phyloP scores from a whole-genome alignment of 345 rosid species.

The Populus euphratica region DNA sequence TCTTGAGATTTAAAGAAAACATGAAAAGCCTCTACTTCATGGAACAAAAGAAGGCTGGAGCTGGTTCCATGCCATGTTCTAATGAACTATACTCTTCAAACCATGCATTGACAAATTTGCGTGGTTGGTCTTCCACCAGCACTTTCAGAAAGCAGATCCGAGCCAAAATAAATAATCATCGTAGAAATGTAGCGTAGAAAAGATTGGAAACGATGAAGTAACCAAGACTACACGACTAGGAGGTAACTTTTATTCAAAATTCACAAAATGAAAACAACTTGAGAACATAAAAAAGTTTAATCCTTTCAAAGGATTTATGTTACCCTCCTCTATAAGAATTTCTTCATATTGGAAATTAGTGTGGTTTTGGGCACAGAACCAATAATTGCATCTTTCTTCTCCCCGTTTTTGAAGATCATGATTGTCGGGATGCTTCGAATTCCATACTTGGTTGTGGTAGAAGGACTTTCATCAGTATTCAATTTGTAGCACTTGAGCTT shows the following conservation, averaged over 20 bases:
- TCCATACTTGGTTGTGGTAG: constrained; percentile 51
- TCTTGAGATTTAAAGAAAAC: not conserved
- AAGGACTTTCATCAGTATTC: constrained; percentile 67
- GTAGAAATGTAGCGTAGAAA: not conserved
- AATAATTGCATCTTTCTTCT: constrained; percentile 67
- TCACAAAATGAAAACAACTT: not conserved
- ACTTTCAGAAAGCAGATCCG: too few species aligned
- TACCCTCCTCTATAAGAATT: constrained; percentile 40
- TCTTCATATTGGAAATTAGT: constrained; percentile 55
- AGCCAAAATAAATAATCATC: too few species aligned
- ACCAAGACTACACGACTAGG: not conserved
- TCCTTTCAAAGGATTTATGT: not conserved
- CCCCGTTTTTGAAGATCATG: constrained; percentile 57
- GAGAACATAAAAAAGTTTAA: not conserved
- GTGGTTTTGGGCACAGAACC: constrained; percentile 75
- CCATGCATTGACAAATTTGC: not conserved
- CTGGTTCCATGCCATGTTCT: not conserved
- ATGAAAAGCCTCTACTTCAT: not conserved
- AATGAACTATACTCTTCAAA: not conserved
- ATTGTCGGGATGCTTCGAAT: constrained; percentile 70
- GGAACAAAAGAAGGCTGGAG: not conserved
- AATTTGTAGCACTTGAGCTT: constrained; percentile 66
- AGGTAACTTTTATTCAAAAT: not conserved
- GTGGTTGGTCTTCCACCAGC: not conserved
- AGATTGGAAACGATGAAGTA: not conserved